Evolutionary conservation across 495 filamentous ascomycete species (phyloP).

Genomic region (Penicillium longicatenatum): DNA sequence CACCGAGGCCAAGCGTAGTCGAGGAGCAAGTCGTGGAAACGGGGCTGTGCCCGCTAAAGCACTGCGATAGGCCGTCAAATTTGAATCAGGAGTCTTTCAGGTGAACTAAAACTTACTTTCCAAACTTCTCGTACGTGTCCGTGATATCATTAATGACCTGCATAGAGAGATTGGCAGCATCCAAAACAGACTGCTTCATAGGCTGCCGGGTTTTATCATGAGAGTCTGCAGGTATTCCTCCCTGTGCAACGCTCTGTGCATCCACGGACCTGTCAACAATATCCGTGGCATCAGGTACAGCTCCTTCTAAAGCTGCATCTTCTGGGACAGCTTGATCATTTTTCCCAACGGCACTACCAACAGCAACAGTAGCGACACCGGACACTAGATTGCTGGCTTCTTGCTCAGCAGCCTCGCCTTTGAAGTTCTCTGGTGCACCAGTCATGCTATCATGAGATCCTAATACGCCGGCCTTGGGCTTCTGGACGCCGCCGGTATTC

Average conservation of each 20-base stretch:
- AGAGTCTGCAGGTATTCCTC: conserved; percentile 40
- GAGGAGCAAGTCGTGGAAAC: conserved; percentile 63
- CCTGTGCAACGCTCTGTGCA: conserved; percentile 59
- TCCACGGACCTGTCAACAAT: conserved; percentile 53
- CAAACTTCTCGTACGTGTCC: conserved; percentile 79
- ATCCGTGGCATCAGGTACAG: conserved; percentile 64
- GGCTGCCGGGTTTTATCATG: conserved; percentile 83
- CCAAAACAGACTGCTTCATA: conserved; percentile 76
- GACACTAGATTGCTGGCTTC: conserved; percentile 82
- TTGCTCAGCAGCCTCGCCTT: conserved; percentile 83
- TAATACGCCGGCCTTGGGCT: conserved; percentile 72
- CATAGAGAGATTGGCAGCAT: conserved; percentile 72
- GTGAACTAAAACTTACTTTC: conserved; percentile 55
- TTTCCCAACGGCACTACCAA: conserved; percentile 76
- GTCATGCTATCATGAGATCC: conserved; percentile 77
- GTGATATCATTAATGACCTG: conserved; percentile 69
- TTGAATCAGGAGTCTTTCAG: not conserved
- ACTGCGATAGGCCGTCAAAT: conserved; percentile 33
- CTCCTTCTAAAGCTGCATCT: conserved; percentile 42
- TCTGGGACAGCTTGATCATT: conserved; percentile 56
- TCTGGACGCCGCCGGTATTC: conserved; percentile 68
- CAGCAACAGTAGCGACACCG: conserved; percentile 69
- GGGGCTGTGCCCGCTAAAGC: conserved; percentile 75
- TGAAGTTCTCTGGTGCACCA: conserved; percentile 78
- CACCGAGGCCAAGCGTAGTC: conserved; percentile 62